Percentiles rank a stretch among this genome's conserved stretches.
These are phyloP conservation scores for Quercus agrifolia DNA, from an alignment of 306 rosid species.

Conservation along the genomic window DNA sequence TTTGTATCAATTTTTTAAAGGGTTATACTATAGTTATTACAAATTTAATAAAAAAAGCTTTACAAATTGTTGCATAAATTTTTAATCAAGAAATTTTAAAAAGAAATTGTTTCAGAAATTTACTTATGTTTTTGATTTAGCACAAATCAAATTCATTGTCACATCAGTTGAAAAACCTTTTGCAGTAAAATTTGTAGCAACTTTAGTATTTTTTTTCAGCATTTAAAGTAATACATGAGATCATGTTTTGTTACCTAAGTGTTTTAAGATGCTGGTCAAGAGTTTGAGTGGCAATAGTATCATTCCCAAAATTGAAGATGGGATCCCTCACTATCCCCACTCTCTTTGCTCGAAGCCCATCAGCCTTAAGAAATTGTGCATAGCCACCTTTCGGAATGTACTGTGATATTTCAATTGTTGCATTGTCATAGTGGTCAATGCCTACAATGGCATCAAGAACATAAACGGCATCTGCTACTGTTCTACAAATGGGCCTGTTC, in stretches of 20 bases:
- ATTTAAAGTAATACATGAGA: neutral
- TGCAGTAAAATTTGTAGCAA: too few relatives aligned
- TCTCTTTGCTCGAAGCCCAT: conserved; percentile 42
- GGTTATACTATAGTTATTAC: too few relatives aligned
- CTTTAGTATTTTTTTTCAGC: too few relatives aligned
- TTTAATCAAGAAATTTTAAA: too few relatives aligned
- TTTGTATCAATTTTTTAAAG: neutral
- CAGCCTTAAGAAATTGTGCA: conserved; percentile 13
- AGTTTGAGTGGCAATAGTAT: neutral
- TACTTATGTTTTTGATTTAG: too few relatives aligned
- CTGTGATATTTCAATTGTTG: conserved; percentile 22
- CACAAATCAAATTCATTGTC: too few relatives aligned
- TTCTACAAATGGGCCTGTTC: conserved; percentile 42
- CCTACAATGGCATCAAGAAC: conserved; percentile 58
- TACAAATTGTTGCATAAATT: too few relatives aligned
- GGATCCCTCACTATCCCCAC: conserved; percentile 30
- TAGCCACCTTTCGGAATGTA: conserved; percentile 44
- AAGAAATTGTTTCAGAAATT: too few relatives aligned
- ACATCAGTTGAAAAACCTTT: too few relatives aligned
- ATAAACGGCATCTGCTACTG: conserved; percentile 42
- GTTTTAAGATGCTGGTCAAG: conserved; percentile 26
- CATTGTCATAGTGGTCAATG: conserved; percentile 29
- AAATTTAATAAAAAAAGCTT: too few relatives aligned
- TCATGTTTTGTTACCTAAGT: conserved; percentile 19
- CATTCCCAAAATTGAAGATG: conserved; percentile 7